A percentile compares a stretch with the other conserved stretches of the same genome.
phyloP scores from a whole-genome alignment of 2,329 filamentous ascomycete species.

The Xylariaceae sp. region DNA sequence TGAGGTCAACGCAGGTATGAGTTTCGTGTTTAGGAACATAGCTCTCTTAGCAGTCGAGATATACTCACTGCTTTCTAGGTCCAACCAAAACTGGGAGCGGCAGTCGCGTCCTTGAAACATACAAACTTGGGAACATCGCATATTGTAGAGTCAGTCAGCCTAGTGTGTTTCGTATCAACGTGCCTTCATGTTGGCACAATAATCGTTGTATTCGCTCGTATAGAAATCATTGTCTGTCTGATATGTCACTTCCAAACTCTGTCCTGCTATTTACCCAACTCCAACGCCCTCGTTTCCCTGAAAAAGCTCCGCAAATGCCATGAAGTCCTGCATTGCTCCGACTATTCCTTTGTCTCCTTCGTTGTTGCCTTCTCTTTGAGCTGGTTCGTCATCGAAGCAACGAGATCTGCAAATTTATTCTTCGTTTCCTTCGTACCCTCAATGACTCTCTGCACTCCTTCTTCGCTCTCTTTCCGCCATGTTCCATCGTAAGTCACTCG shows the following conservation, averaged over 20 bases:
- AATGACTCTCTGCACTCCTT: constrained; percentile 16
- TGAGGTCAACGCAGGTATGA: too few species aligned
- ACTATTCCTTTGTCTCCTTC: constrained; percentile 4
- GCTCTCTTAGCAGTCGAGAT: too few species aligned
- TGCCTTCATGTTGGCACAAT: too few species aligned
- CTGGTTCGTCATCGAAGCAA: constrained; percentile 28
- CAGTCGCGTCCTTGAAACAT: too few species aligned
- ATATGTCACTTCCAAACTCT: background rate
- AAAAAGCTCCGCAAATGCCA: background rate
- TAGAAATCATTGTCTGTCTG: too few species aligned
- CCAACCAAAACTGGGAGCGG: too few species aligned
- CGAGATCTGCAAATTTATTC: constrained; percentile 31
- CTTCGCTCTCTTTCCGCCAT: constrained; percentile 11
- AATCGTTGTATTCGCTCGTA: too few species aligned
- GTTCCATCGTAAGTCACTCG: constrained; percentile 5
- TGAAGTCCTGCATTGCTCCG: background rate
- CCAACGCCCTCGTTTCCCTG: background rate
- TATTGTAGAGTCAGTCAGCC: too few species aligned
- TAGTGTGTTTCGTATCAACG: too few species aligned
- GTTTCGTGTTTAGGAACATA: too few species aligned
- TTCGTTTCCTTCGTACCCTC: constrained; percentile 23
- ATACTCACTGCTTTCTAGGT: too few species aligned
- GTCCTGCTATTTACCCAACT: background rate
- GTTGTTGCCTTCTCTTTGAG: constrained; percentile 17
- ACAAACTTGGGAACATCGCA: too few species aligned